Evolutionary conservation across 768 basidiomycete genomes (phyloP), one percentile per base, ranked within the genome.

Genomic region (Collybiopsis confluens): DNA sequence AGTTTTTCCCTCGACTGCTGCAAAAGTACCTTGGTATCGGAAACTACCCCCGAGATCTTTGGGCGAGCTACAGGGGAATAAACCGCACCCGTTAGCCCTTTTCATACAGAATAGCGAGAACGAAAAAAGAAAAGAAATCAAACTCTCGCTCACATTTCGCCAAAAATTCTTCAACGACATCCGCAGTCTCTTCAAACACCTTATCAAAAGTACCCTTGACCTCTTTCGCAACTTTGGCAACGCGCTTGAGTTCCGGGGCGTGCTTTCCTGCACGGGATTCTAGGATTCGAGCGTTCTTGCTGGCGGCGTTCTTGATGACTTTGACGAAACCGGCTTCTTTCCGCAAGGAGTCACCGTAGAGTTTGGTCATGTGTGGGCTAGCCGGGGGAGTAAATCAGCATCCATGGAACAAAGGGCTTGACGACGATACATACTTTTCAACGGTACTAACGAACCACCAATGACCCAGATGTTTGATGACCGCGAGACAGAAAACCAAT

Each of bases 291-390:
- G 85, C 90, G 57, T 92, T 91, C 72, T 86, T 87, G 64, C 79
- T 85, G 3, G 94, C 94, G 8, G 95, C 92, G 55, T 79, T 90
- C 71, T 94, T 95, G 68, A 99, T 86, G 18, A 98, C 95, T 73
- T 98, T 97, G 61, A 96, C 92, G 58, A 98, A 90, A 48, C 97
- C 97, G 1, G 95, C 96, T 55, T 98, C 96, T 69, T 94, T 92
- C 58, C 97, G 86, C 11, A 99, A 74, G 13, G 89, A 85, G 63
- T 95, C 85, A 2, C 97, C 96, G 67, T 99, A 99, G 18, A 98
- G 76, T 65, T 92, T 93, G 57, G 82, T 85, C 97, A 98, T 98
- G 70, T 98, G 97, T n/a, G 97, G 97, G 61, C 96, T 98, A 13
- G n/a, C n/a, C n/a, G n/a, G n/a, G n/a, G n/a, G n/a, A n/a, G n/a